Conservation (phyloP, 805 yeast genomes). For the Cyberlindnera galapagoensis region DNA sequence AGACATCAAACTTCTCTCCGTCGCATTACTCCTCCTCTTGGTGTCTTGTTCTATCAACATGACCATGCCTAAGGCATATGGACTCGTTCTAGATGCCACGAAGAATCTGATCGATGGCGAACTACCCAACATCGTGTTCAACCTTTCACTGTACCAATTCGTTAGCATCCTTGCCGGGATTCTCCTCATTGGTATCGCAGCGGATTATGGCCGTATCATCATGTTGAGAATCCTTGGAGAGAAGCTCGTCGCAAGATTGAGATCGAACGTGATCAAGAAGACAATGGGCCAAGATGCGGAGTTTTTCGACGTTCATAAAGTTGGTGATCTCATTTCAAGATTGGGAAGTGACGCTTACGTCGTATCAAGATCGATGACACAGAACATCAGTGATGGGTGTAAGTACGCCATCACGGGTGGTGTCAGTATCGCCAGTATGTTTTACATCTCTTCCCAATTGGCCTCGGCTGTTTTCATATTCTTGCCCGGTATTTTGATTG, state of each 20-base stretch:
- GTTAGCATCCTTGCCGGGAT: slow-evolving; percentile 42
- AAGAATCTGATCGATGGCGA: slow-evolving; percentile 28
- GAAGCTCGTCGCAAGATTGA: slow-evolving; percentile 72
- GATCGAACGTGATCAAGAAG: slow-evolving; percentile 70
- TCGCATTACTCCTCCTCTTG: slow-evolving; percentile 39
- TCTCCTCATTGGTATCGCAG: slow-evolving; percentile 50
- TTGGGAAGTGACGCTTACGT: slow-evolving; percentile 86
- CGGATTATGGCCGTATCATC: slow-evolving; percentile 72
- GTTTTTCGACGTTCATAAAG: slow-evolving; percentile 89
- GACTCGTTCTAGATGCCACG: slow-evolving; percentile 45
- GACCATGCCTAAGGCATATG: slow-evolving; percentile 52
- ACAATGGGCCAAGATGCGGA: slow-evolving; percentile 85
- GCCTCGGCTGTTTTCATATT: slow-evolving; percentile 74
- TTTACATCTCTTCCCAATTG: slow-evolving; percentile 72
- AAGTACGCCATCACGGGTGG: slow-evolving; percentile 75
- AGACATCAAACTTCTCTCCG: slow-evolving; percentile 37
- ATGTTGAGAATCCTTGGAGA: slow-evolving; percentile 76
- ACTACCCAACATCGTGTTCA: slow-evolving; percentile 34
- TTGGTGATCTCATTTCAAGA: slow-evolving; percentile 90
- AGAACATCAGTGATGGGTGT: slow-evolving; percentile 86
- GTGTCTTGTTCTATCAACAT: slow-evolving; percentile 44
- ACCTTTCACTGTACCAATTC: slow-evolving; percentile 55
- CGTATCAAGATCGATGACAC: slow-evolving; percentile 83
- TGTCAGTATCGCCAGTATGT: slow-evolving; percentile 89
- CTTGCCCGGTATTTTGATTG: slow-evolving; percentile 74